Percentiles rank a stretch among this genome's conserved stretches.
phyloP scores from a whole-genome alignment of 2,329 filamentous ascomycete genomes.

The Hypoxylon sp. region DNA sequence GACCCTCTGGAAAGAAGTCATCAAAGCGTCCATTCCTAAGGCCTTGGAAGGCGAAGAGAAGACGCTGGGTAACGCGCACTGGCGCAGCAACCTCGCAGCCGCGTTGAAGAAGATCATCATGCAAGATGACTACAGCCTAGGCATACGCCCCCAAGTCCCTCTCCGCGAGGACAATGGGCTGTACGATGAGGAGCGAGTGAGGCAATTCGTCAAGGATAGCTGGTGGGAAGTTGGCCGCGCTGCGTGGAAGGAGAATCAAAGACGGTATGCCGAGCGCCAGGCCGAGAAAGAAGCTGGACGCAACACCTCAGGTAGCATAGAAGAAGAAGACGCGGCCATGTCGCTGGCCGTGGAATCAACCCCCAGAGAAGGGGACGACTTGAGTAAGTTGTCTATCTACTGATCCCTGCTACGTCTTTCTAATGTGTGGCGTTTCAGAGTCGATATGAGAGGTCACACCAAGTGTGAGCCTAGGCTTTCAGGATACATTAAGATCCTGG shows the following conservation, averaged over 20 bases:
- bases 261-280: conserved; percentile 25
- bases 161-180: conserved; percentile 56
- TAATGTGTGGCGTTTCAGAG: neutral
- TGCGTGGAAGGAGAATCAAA: conserved; percentile 50
- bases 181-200: conserved; percentile 59
- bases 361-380: no score
- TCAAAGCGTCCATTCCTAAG: conserved; percentile 54
- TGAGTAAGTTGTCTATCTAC: no score
- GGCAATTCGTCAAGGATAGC: conserved; percentile 56
- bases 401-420: no score
- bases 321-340: no score
- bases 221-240: conserved; percentile 55
- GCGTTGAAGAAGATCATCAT: conserved; percentile 65
- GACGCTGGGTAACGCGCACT: conserved; percentile 45
- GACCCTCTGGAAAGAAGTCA: conserved; percentile 60
- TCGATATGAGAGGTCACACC: neutral
- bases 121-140: conserved; percentile 57
- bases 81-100: conserved; percentile 54
- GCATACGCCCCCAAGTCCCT: conserved; percentile 49
- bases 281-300: neutral
- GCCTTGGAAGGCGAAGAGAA: conserved; percentile 34
- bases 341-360: no score
- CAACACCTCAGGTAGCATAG: neutral
- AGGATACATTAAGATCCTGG: no score
- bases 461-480: no score